phyloP scores from a whole-genome alignment of 306 rosid genomes.

The Amphicarpaea edgeworthii region DNA sequence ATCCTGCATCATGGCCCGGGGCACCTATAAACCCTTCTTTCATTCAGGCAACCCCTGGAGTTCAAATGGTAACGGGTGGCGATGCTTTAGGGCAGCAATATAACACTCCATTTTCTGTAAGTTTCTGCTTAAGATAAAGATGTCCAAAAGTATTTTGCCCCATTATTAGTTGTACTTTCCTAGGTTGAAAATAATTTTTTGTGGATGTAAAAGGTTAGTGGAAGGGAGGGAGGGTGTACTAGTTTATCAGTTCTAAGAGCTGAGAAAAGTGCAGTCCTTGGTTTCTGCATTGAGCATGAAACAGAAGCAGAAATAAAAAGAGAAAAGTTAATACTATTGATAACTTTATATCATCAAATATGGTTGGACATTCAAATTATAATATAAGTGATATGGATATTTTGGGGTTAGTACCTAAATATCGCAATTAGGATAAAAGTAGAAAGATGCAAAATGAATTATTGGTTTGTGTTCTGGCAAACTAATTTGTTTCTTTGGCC shows the following conservation, averaged over 20 bases:
- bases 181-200: constrained; percentile 15
- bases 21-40: constrained; percentile 83
- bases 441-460: constrained; percentile 18
- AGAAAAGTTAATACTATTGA: constrained; percentile 4
- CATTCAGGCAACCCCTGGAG: constrained; percentile 95
- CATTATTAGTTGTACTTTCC: background rate
- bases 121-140: constrained; percentile 39
- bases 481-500: no score
- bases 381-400: background rate
- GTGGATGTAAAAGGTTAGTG: constrained; percentile 7
- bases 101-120: constrained; percentile 85
- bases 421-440: background rate
- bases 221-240: constrained; percentile 16
- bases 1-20: constrained; percentile 94
- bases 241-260: background rate
- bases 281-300: constrained; percentile 4
- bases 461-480: background rate
- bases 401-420: constrained; percentile 12
- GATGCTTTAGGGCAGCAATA: constrained; percentile 96
- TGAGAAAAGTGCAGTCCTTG: background rate
- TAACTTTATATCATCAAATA: background rate
- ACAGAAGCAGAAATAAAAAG: background rate
- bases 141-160: background rate
- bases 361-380: constrained; percentile 2
- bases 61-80: constrained; percentile 83